Evolutionary conservation across 768 basidiomycete genomes (phyloP), one percentile per base, ranked within the genome.

Genomic region (Agaricus sinodeliciosus): DNA sequence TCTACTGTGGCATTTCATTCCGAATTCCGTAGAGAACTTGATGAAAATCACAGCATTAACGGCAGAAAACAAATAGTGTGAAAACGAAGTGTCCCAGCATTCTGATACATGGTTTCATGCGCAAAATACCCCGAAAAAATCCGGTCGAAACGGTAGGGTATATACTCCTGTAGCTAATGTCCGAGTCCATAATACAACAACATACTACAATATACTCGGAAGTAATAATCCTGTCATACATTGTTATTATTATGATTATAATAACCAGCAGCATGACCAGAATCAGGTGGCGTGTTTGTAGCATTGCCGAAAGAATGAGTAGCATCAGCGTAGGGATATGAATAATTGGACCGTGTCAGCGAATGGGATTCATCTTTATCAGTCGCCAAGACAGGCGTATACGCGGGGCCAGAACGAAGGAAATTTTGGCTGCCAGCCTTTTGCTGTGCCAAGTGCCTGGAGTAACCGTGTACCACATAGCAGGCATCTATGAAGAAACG

Each of bases 391-490:
- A 69, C 63, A 9, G 67, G 62, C 22, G 62, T 60, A 53, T 67
- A 69, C 7, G 55, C 56, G 15, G 63, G 56, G 18, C 55, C 57
- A 9, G 58, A 59, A 16, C 57, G 47, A 8, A 62, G 58, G 31
- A 63, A 43, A 42, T 62, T 62, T 39, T 57, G 53, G 54, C 60
- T 60, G 42, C 63, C 61, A 16, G 54, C 45, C 49, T 62, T 60
- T 56, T 71, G 64, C 49, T 59, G 55, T 8, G 56, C 57, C 25
- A 75, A 62, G 43, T 67, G 64, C 42, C 61, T 65, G 8, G 65
- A 65, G 45, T 73, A 75, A 42, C 67, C 59, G 25, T 64, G 56
- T 11, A 71, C 68, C 34, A 73, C 59, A 48, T 72, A 72, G 44
- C 68, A 67, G 12, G 69, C 70, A 58, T 75, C 73, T 75, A 41